Evolutionary conservation across 495 filamentous ascomycete genomes (phyloP), one percentile per base, ranked within the genome.

Genomic region (Aspergillus cristatus): DNA sequence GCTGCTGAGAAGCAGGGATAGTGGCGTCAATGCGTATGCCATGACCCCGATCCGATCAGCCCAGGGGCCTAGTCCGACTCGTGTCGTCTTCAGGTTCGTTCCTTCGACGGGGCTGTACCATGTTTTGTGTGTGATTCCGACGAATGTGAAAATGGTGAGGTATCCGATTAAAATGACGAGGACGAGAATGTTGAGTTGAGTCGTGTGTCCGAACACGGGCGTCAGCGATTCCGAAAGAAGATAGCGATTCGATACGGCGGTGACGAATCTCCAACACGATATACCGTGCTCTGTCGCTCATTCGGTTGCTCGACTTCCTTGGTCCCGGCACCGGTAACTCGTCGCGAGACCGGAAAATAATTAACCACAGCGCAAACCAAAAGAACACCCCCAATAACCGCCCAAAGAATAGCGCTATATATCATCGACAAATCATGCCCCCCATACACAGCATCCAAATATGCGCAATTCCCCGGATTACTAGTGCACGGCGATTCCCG

Each of bases 21-120:
- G 63, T 1, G 78, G 78, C 1, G 77, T 79, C 5, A 84, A 69
- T 6, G 77, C 80, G 47, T 77, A 85, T 3, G 80, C 80, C 0
- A 82, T 50, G 10, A 73, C 66, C 7, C 81, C 80, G 13, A 81
- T 53, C 15, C 79, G 74, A 47, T 82, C 72, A 0, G 70, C 55
- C 68, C 73, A 84, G 3, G 74, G 72, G 2, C 78, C 74, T 3
- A 82, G 58, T 4, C 67, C 67, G 11, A 67, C 71, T 13, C 78
- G 67, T 1, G 71, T 81, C 48, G 78, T 78, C 44, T 61, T 55
- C 8, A 71, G 41, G 18, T 53, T 58, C 22, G 47, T 60, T 14
- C 50, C 56, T 33, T 71, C 68, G 39, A 79, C 57, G 0, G 78
- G 78, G 0, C 74, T 80, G 22, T 72, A 50, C 79, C 78, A 78